Conservation (phyloP, 2,329 filamentous ascomycete genomes). For the Pseudogymnoascus sp. region DNA sequence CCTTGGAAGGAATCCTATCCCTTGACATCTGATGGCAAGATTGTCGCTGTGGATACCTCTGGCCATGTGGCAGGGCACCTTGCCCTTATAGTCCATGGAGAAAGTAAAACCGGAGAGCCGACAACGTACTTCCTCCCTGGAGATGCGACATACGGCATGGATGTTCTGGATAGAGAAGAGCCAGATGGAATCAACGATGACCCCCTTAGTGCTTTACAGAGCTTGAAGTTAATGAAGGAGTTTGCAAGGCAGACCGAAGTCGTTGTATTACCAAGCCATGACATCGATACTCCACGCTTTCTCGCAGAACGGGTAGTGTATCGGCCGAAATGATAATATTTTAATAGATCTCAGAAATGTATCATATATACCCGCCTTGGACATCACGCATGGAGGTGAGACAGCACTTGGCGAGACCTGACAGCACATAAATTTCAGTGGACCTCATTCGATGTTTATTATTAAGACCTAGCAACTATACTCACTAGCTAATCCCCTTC, state of each 20-base stretch:
- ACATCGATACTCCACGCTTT: constrained; percentile 23
- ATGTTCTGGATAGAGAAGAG: constrained; percentile 27
- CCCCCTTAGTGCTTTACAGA: constrained; percentile 27
- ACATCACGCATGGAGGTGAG: too few species aligned
- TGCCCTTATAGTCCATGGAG: constrained; percentile 24
- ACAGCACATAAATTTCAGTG: too few species aligned
- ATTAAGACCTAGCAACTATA: not conserved
- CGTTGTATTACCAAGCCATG: constrained; percentile 27
- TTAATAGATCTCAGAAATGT: too few species aligned
- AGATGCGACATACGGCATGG: constrained; percentile 29
- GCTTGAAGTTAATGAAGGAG: constrained; percentile 28
- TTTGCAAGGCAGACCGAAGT: constrained; percentile 24
- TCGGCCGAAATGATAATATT: too few species aligned
- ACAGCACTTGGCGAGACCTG: too few species aligned
- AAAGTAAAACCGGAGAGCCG: constrained; percentile 14
- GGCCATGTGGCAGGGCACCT: constrained; percentile 32
- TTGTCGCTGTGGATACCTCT: constrained; percentile 30
- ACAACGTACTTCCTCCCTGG: constrained; percentile 24
- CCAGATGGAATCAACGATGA: constrained; percentile 30
- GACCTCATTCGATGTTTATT: not conserved
- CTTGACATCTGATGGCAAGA: constrained; percentile 26
- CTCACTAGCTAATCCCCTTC: not conserved
- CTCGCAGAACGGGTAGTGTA: too few species aligned
- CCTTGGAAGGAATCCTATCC: constrained; percentile 27
- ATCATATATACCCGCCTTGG: too few species aligned